Evolutionary conservation across 2,329 filamentous ascomycete species (phyloP).

Genomic region (Alternaria novae-zelandiae): DNA sequence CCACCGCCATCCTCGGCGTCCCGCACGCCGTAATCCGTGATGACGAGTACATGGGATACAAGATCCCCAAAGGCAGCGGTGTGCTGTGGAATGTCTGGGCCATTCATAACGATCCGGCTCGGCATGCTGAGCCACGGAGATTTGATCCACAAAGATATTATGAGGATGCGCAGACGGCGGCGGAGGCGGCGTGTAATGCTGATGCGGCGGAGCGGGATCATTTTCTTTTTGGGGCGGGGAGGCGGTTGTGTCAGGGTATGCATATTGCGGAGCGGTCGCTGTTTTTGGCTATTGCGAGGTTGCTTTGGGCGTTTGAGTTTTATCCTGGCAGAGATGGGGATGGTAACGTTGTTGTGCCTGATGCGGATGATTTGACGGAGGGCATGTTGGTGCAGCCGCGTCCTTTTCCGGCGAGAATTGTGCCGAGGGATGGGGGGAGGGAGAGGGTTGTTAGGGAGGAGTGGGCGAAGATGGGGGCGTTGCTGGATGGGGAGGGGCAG

Average conservation of each 20-base stretch:
- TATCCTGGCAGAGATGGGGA: background rate
- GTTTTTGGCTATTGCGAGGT: conserved; percentile 38
- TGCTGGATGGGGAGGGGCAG: conserved; percentile 25
- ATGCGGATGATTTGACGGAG: conserved; percentile 22
- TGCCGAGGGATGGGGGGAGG: conserved; percentile 16
- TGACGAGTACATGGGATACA: conserved; percentile 42
- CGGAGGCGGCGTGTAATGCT: conserved; percentile 42
- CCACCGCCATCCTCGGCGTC: conserved; percentile 28
- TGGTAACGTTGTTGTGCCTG: conserved; percentile 14
- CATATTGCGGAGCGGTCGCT: conserved; percentile 45
- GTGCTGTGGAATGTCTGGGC: conserved; percentile 46
- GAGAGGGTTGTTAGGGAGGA: conserved; percentile 13
- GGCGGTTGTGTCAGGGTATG: conserved; percentile 48
- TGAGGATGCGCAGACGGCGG: conserved; percentile 33
- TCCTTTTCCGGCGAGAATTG: conserved; percentile 24
- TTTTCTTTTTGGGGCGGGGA: conserved; percentile 48
- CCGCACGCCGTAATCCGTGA: conserved; percentile 35
- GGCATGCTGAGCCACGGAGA: conserved; percentile 49
- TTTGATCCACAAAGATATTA: conserved; percentile 55
- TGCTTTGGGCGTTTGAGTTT: conserved; percentile 46
- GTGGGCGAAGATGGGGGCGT: conserved; percentile 22
- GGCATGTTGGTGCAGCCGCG: conserved; percentile 26
- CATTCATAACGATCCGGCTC: conserved; percentile 48
- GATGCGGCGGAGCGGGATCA: conserved; percentile 41
- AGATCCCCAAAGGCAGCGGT: conserved; percentile 47